Conservation (phyloP, 345 rosid species). For the Microcos paniculata region DNA sequence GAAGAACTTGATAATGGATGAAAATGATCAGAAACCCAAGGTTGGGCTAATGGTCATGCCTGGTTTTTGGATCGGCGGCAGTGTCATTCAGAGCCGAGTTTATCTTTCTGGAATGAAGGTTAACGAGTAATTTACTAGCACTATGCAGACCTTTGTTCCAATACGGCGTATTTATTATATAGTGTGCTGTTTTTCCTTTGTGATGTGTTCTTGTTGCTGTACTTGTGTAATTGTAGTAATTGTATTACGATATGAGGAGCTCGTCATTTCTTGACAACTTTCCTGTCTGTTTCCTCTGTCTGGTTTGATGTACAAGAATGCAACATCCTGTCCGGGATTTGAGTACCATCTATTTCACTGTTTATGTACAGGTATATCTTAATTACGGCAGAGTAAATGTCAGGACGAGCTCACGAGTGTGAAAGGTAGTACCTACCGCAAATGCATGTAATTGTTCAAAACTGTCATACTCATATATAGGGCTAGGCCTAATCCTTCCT, state of each 20-base stretch:
- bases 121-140: slow-evolving; percentile 39
- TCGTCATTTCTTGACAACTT: slow-evolving; percentile 6
- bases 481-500: background rate
- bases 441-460: background rate
- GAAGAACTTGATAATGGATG: slow-evolving; percentile 59
- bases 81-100: slow-evolving; percentile 70
- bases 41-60: slow-evolving; percentile 89
- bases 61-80: slow-evolving; percentile 76
- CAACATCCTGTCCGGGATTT: background rate
- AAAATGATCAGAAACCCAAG: slow-evolving; percentile 46
- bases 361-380: background rate
- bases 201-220: slow-evolving; percentile 14
- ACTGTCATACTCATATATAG: background rate
- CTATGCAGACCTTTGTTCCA: background rate
- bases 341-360: background rate
- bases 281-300: background rate
- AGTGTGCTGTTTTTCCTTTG: background rate
- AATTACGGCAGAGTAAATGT: background rate
- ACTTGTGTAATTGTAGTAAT: slow-evolving; percentile 17
- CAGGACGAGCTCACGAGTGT: background rate
- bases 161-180: background rate
- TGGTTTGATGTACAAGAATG: background rate
- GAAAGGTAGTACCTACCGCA: background rate
- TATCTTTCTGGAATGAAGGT: slow-evolving; percentile 73
- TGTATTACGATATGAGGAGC: slow-evolving; percentile 16